These are phyloP conservation scores for Melanogaster broomeanus DNA, from an alignment of 768 basidiomycete species.

Conservation along the genomic window DNA sequence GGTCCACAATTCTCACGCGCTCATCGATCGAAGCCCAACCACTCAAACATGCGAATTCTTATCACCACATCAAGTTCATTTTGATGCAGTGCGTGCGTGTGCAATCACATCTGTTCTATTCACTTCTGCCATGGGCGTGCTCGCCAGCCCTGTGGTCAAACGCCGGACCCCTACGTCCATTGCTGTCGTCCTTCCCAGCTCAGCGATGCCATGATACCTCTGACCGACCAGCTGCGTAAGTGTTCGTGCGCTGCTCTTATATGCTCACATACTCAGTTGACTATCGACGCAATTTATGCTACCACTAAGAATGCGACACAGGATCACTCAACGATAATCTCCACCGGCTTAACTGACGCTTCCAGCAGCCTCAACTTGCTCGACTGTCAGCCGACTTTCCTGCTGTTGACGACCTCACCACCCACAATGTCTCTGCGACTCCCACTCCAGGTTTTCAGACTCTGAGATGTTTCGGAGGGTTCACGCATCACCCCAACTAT, in stretches of 20 bases:
- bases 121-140: slow-evolving; percentile 4
- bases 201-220: slow-evolving; percentile 2
- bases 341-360: no score
- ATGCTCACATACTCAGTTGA: slow-evolving; percentile 4
- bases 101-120: slow-evolving; percentile 6
- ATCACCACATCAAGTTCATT: background rate
- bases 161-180: slow-evolving; percentile 2
- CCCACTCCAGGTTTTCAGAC: slow-evolving; percentile 71
- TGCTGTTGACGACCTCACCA: slow-evolving; percentile 60
- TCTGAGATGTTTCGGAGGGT: slow-evolving; percentile 68
- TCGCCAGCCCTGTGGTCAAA: slow-evolving; percentile 11
- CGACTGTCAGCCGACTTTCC: slow-evolving; percentile 1
- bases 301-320: no score
- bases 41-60: slow-evolving; percentile 10
- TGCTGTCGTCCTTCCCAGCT: slow-evolving; percentile 6
- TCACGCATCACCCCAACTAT: slow-evolving; percentile 81
- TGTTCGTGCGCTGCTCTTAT: background rate
- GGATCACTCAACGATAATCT: no score
- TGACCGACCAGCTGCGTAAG: slow-evolving; percentile 11
- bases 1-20: no score
- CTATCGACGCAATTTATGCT: no score
- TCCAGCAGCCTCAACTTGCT: slow-evolving; percentile 58
- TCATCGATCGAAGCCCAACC: no score
- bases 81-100: slow-evolving; percentile 10
- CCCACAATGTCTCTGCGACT: slow-evolving; percentile 63